Conservation (phyloP, 2,329 filamentous ascomycete species). For the Fusarium bactridioides region DNA sequence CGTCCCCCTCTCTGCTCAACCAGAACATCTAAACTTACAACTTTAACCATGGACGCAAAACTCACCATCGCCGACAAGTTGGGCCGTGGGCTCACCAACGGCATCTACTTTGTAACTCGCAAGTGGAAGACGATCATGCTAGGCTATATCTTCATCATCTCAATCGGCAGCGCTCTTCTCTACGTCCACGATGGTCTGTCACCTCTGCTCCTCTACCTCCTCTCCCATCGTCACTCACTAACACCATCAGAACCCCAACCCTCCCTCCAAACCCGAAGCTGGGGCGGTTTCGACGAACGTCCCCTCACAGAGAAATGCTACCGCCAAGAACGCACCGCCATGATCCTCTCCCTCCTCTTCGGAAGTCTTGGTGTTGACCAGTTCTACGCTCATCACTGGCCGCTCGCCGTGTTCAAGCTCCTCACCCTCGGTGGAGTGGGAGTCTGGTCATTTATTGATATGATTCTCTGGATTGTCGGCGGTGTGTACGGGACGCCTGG, state of each 20-base stretch:
- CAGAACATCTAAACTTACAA: too few species aligned
- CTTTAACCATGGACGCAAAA: neutral
- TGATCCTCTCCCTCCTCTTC: slow-evolving; percentile 24
- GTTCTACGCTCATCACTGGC: slow-evolving; percentile 33
- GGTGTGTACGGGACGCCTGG: slow-evolving; percentile 35
- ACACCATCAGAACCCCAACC: neutral
- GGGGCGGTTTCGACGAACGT: slow-evolving; percentile 28
- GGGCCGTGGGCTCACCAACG: slow-evolving; percentile 4
- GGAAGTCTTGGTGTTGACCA: slow-evolving; percentile 28
- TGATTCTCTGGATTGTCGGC: slow-evolving; percentile 36
- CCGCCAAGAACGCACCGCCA: slow-evolving; percentile 31
- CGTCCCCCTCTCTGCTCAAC: neutral
- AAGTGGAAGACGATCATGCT: slow-evolving; percentile 6
- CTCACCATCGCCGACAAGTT: slow-evolving; percentile 14
- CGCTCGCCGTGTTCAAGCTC: slow-evolving; percentile 27
- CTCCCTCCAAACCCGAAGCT: slow-evolving; percentile 12
- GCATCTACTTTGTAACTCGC: neutral
- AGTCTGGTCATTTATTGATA: too few species aligned
- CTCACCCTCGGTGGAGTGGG: slow-evolving; percentile 28
- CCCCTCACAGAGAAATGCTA: slow-evolving; percentile 29
- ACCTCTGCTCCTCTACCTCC: neutral
- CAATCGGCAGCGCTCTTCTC: slow-evolving; percentile 6
- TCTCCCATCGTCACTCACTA: neutral
- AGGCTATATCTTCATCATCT: slow-evolving; percentile 9
- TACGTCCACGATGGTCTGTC: neutral